phyloP scores from a whole-genome alignment of 1,284 basidiomycete species.

The Malassezia brasiliensis region DNA sequence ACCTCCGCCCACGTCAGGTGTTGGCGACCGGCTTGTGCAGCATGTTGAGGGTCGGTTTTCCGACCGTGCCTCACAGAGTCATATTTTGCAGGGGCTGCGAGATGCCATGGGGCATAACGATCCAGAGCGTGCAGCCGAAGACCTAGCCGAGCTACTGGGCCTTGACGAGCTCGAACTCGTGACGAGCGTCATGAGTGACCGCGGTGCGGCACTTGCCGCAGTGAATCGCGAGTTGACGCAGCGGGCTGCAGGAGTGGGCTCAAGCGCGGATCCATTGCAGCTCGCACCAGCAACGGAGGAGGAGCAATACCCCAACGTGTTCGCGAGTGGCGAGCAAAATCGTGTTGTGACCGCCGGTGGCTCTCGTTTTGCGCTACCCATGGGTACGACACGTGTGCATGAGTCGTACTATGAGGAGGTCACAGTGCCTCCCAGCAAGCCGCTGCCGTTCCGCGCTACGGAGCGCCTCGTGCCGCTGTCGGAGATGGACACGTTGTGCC shows the following conservation, averaged over 20 bases:
- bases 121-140: slow-evolving; percentile 50
- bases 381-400: slow-evolving; percentile 65
- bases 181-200: slow-evolving; percentile 40
- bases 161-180: slow-evolving; percentile 66
- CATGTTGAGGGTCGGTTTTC: neutral
- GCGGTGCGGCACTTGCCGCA: slow-evolving; percentile 19
- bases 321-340: slow-evolving; percentile 62
- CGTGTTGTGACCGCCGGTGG: slow-evolving; percentile 65
- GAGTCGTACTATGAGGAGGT: slow-evolving; percentile 61
- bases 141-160: slow-evolving; percentile 72
- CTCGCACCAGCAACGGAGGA: slow-evolving; percentile 63
- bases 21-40: neutral
- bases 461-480: slow-evolving; percentile 67
- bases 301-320: slow-evolving; percentile 71
- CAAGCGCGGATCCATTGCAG: slow-evolving; percentile 54
- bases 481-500: slow-evolving; percentile 68
- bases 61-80: neutral
- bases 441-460: slow-evolving; percentile 62
- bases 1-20: neutral
- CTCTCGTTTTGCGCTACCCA: slow-evolving; percentile 67
- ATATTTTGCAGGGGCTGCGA: neutral
- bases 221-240: slow-evolving; percentile 51
- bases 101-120: neutral
- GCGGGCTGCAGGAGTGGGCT: slow-evolving; percentile 58
- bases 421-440: slow-evolving; percentile 71